Evolutionary conservation across 257 asterid genomes (phyloP).

Genomic region (Buddleja alternifolia): DNA sequence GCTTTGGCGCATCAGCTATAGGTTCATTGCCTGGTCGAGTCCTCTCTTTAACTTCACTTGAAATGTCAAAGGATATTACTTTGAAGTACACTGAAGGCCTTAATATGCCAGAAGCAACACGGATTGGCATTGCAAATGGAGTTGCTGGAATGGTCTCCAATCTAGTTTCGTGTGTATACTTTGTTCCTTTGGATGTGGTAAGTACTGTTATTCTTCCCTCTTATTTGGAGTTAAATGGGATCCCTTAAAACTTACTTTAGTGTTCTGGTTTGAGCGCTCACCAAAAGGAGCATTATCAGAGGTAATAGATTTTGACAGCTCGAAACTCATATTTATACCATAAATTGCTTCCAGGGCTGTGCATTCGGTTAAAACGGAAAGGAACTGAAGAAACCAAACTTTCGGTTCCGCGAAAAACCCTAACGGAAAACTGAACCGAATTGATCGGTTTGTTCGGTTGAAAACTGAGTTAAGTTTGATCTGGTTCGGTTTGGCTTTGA

Average conservation of each 20-base stretch:
- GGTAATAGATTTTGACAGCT: background rate
- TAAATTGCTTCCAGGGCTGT: too few relatives aligned
- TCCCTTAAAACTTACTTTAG: background rate
- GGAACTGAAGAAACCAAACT: too few relatives aligned
- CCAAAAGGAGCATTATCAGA: background rate
- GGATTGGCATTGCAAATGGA: conserved; percentile 73
- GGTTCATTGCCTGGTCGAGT: conserved; percentile 98
- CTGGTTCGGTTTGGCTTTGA: too few relatives aligned
- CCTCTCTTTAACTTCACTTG: conserved; percentile 85
- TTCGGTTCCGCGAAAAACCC: too few relatives aligned
- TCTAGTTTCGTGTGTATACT: conserved; percentile 76
- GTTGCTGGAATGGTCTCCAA: conserved; percentile 94
- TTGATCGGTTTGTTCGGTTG: too few relatives aligned
- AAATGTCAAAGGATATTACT: conserved; percentile 74
- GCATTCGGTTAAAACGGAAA: too few relatives aligned
- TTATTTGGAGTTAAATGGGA: conserved; percentile 6
- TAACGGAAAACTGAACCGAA: too few relatives aligned
- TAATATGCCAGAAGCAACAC: conserved; percentile 79
- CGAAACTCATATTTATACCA: too few relatives aligned
- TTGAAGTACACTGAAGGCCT: conserved; percentile 62
- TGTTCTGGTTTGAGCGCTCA: background rate
- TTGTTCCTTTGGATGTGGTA: conserved; percentile 94
- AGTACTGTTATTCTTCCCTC: conserved; percentile 38
- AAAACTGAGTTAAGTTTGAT: too few relatives aligned
- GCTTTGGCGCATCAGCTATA: conserved; percentile 87